These are phyloP conservation scores for Fusarium nelsonii DNA, from an alignment of 2,329 filamentous ascomycete genomes.

Conservation along the genomic window DNA sequence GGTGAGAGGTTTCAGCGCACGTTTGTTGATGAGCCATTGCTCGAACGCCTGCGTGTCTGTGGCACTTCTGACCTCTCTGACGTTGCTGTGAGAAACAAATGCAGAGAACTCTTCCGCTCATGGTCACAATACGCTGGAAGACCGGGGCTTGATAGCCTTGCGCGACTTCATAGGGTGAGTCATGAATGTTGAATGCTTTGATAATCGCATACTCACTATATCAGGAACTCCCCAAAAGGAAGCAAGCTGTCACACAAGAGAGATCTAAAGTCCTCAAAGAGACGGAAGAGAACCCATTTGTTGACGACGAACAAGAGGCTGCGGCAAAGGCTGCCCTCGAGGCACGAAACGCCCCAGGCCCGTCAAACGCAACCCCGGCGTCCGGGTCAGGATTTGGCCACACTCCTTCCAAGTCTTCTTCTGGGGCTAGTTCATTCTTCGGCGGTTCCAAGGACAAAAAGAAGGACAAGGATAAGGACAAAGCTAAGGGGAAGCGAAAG, in stretches of 20 bases:
- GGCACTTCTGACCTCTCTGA: constrained; percentile 89
- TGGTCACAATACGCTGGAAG: constrained; percentile 90
- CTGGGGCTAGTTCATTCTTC: constrained; percentile 56
- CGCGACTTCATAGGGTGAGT: constrained; percentile 77
- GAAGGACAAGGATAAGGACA: constrained; percentile 65
- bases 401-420: constrained; percentile 53
- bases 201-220: constrained; percentile 14
- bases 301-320: constrained; percentile 72
- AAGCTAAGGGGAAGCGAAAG: constrained; percentile 69
- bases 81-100: constrained; percentile 87
- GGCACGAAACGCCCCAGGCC: constrained; percentile 39
- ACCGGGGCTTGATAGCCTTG: constrained; percentile 82
- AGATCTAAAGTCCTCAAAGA: constrained; percentile 87
- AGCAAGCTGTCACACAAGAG: constrained; percentile 80
- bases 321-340: constrained; percentile 49
- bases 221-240: constrained; percentile 72
- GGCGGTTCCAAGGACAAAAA: constrained; percentile 63
- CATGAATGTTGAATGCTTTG: neutral
- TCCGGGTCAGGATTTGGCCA: constrained; percentile 26
- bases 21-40: constrained; percentile 90
- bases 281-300: constrained; percentile 80
- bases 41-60: constrained; percentile 90
- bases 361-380: constrained; percentile 35
- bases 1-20: constrained; percentile 86
- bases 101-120: constrained; percentile 84